Conservation (phyloP, 2,329 filamentous ascomycete species). For the Byssothecium circinans region DNA sequence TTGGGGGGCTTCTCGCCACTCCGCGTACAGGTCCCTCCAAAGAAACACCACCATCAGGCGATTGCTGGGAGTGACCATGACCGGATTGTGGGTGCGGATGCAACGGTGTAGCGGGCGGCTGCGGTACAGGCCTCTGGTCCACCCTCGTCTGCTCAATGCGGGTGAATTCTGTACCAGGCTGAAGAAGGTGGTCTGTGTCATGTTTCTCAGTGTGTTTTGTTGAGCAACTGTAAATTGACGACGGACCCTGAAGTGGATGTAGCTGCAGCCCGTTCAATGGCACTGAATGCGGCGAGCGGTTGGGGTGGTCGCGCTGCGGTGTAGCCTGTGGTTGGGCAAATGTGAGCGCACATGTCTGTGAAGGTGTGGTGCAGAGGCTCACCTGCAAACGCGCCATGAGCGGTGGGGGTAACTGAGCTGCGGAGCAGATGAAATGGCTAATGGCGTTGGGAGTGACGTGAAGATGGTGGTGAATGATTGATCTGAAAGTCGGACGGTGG, state of each 20-base stretch:
- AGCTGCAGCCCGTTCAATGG: not conserved
- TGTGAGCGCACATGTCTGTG: not conserved
- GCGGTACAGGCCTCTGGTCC: constrained; percentile 1
- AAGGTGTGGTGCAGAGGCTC: not conserved
- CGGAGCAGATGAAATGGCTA: not conserved
- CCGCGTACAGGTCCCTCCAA: not conserved
- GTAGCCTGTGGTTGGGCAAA: not conserved
- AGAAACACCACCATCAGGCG: constrained; percentile 7
- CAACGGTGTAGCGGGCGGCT: not conserved
- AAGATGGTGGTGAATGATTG: not conserved
- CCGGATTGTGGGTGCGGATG: not conserved
- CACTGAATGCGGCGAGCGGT: not conserved
- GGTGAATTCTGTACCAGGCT: constrained; percentile 12
- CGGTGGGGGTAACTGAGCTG: no score
- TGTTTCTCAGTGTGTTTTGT: constrained; percentile 12
- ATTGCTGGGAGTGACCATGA: not conserved
- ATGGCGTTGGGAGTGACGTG: not conserved
- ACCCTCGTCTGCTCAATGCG: not conserved
- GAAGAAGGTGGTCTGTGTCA: constrained; percentile 13
- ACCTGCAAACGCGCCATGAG: not conserved
- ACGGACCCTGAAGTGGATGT: constrained; percentile 2
- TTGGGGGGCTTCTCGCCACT: not conserved
- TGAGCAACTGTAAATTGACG: constrained; percentile 5
- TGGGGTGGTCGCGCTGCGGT: not conserved
- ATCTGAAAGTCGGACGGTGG: not conserved